Evolutionary conservation across 352 stramenopile genomes (phyloP).

Genomic region (Peronospora belbahrii): DNA sequence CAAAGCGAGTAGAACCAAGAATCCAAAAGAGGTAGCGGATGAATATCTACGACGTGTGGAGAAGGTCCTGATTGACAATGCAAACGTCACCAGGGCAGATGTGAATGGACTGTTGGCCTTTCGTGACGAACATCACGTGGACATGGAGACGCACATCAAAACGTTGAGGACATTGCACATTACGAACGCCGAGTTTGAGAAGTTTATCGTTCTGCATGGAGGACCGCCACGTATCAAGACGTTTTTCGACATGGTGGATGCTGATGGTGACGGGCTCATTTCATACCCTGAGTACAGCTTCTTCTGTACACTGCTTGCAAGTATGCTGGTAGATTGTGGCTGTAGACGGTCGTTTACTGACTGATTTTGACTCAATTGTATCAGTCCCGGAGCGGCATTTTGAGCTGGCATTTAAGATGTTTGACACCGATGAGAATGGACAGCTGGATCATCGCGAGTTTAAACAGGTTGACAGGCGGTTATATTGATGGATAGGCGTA

Average conservation of each 20-base stretch:
- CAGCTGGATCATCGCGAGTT: slow-evolving; percentile 79
- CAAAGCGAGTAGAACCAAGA: slow-evolving; percentile 45
- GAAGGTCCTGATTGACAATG: slow-evolving; percentile 47
- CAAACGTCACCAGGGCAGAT: slow-evolving; percentile 35
- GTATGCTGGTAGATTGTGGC: slow-evolving; percentile 31
- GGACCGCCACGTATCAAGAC: slow-evolving; percentile 49
- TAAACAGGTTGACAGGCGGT: slow-evolving; percentile 43
- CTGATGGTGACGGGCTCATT: slow-evolving; percentile 81
- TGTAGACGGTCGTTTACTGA: background rate
- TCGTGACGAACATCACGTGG: slow-evolving; percentile 49
- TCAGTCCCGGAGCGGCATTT: slow-evolving; percentile 81
- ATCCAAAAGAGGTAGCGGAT: slow-evolving; percentile 33
- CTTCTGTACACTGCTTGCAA: slow-evolving; percentile 80
- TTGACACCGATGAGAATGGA: slow-evolving; percentile 78
- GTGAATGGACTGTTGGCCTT: slow-evolving; percentile 50
- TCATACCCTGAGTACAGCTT: slow-evolving; percentile 88
- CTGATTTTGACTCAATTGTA: background rate
- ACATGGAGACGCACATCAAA: slow-evolving; percentile 83
- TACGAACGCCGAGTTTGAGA: slow-evolving; percentile 76
- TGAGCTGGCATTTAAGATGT: slow-evolving; percentile 87
- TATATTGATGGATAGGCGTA: background rate
- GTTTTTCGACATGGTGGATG: slow-evolving; percentile 83
- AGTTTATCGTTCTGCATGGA: slow-evolving; percentile 66
- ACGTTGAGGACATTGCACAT: slow-evolving; percentile 63
- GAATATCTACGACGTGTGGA: slow-evolving; percentile 49